A percentile compares a stretch with the other conserved stretches of the same genome.
Conservation (phyloP, 352 stramenopile species). For the Pythium guiyangense region DNA sequence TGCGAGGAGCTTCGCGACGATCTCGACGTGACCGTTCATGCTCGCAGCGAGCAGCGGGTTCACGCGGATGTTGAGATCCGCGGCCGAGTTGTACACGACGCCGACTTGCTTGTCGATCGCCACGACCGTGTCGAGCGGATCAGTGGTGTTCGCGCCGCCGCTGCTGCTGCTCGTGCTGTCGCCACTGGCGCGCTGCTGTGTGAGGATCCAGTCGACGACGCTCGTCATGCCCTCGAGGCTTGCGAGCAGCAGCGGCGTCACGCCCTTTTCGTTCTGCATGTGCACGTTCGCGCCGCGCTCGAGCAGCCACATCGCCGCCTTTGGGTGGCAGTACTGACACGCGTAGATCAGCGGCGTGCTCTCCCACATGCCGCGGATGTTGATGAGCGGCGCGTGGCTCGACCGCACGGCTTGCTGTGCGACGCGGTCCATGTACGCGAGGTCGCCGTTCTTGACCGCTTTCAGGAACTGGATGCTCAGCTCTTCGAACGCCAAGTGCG, state of each 20-base stretch:
- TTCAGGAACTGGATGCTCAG: constrained; percentile 63
- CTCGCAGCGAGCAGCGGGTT: constrained; percentile 58
- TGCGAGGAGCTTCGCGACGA: constrained; percentile 42
- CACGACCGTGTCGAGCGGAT: neutral
- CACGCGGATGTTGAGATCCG: constrained; percentile 52
- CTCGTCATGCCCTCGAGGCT: constrained; percentile 57
- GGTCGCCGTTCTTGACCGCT: constrained; percentile 55
- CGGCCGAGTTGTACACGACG: constrained; percentile 66
- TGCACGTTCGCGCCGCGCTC: constrained; percentile 31
- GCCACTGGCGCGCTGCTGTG: neutral
- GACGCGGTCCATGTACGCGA: constrained; percentile 25
- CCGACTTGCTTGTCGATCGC: constrained; percentile 36
- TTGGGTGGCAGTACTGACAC: constrained; percentile 54
- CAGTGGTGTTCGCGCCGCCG: neutral
- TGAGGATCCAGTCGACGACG: constrained; percentile 41
- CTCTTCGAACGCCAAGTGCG: constrained; percentile 30
- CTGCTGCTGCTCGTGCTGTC: neutral
- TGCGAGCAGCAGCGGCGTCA: constrained; percentile 65
- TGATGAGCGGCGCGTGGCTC: constrained; percentile 25
- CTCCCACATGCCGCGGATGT: constrained; percentile 80
- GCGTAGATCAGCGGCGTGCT: constrained; percentile 78
- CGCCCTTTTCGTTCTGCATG: constrained; percentile 59
- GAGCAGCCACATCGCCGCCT: constrained; percentile 57
- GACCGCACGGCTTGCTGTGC: constrained; percentile 3
- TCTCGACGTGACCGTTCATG: constrained; percentile 68